Evolutionary conservation across 768 basidiomycete genomes (phyloP).

Genomic region (Lentinus brumalis): DNA sequence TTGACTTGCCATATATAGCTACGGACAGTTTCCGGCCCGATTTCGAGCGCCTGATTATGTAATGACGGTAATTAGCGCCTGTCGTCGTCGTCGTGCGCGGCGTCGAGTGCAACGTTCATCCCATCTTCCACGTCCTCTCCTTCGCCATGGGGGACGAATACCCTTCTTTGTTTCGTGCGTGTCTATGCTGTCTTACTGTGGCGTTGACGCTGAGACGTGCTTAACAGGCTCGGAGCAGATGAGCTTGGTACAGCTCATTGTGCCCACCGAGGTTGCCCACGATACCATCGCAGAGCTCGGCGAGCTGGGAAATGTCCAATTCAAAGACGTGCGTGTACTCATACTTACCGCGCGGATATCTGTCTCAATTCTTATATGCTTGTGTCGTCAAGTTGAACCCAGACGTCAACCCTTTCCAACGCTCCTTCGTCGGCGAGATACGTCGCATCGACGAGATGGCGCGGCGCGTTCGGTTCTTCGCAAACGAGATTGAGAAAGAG

Average conservation of each 20-base stretch:
- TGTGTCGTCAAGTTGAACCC: constrained; percentile 74
- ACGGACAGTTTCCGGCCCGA: too few relatives aligned
- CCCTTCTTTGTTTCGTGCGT: constrained; percentile 77
- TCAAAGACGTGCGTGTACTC: constrained; percentile 80
- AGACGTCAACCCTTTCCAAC: constrained; percentile 94
- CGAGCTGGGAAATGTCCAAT: constrained; percentile 93
- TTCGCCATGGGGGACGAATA: constrained; percentile 72
- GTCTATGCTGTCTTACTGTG: constrained; percentile 8
- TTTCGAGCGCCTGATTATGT: background rate
- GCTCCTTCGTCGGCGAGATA: constrained; percentile 96
- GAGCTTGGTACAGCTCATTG: constrained; percentile 96
- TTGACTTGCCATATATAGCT: too few relatives aligned
- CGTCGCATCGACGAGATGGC: constrained; percentile 96
- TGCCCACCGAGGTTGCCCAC: constrained; percentile 96
- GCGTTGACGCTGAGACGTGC: constrained; percentile 11
- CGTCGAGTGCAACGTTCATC: constrained; percentile 10
- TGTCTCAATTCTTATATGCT: background rate
- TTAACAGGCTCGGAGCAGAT: constrained; percentile 89
- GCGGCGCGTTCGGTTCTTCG: constrained; percentile 90
- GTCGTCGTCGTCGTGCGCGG: constrained; percentile 1
- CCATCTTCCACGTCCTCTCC: constrained; percentile 10
- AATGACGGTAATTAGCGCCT: background rate
- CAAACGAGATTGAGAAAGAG: constrained; percentile 82
- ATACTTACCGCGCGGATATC: background rate
- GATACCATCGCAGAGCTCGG: constrained; percentile 95